These are phyloP conservation scores for Malus hybrid DNA, from an alignment of 331 rosid genomes.

Conservation along the genomic window DNA sequence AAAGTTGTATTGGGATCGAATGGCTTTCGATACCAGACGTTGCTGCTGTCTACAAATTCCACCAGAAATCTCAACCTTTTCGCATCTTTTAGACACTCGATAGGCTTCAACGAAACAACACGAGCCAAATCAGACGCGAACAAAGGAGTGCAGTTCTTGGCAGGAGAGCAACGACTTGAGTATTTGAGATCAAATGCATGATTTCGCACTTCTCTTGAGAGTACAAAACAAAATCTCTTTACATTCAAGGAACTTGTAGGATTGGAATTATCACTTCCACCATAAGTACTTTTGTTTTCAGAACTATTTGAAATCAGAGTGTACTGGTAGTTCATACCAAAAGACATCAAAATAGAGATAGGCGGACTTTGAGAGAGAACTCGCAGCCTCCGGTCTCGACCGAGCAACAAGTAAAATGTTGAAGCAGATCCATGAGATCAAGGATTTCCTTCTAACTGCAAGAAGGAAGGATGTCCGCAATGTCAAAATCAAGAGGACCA, in stretches of 20 bases:
- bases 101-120: conserved; percentile 20
- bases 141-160: not conserved
- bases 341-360: conserved; percentile 35
- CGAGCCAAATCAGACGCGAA: not conserved
- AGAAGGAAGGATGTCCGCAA: conserved; percentile 74
- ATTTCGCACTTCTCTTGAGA: not conserved
- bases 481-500: conserved; percentile 67
- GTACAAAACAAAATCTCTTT: conserved; percentile 14
- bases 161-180: not conserved
- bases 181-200: conserved; percentile 19
- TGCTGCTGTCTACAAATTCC: not conserved
- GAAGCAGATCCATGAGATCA: conserved; percentile 80
- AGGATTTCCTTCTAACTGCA: conserved; percentile 80
- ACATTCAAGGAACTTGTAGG: not conserved
- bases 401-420: no score
- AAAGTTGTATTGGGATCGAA: conserved; percentile 28
- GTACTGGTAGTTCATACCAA: conserved; percentile 26
- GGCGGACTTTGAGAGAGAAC: not conserved
- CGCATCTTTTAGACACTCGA: conserved; percentile 21
- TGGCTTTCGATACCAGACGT: not conserved
- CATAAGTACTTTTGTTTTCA: not conserved
- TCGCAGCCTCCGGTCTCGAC: no score
- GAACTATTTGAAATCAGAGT: conserved; percentile 22
- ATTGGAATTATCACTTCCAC: not conserved
- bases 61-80: conserved; percentile 27